Evolutionary conservation across 2,329 filamentous ascomycete species (phyloP), one percentile per base, ranked within the genome.

Genomic region (Aureobasidium pullulans): DNA sequence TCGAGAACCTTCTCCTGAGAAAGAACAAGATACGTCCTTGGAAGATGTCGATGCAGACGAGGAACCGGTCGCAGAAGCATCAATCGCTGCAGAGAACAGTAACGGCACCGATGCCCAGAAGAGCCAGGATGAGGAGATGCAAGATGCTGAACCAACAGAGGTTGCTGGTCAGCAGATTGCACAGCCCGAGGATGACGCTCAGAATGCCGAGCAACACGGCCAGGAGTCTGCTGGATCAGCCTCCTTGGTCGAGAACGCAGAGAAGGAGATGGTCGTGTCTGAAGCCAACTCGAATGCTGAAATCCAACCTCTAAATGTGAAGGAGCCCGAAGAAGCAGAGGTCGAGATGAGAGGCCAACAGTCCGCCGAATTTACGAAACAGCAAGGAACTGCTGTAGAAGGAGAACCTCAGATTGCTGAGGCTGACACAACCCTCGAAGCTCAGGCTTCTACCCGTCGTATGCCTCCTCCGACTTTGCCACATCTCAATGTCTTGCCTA

Each of bases 1-100:
- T 67, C 81, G 84, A 59, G 87, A 88, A 1, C 85, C 84, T 7
- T 92, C 86, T 56, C 88, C 89, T 2, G 82, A 87, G 67, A 79
- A 77, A 36, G 73, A 79, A 1, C 44, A 58, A 7, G 57, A 48
- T 13, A 57, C 60, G 13, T 34, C 37, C 9, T 28, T 32, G 23
- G 52, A 32, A 6, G 59, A 64, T 43, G 50, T 52, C 15, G 57
- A 54, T 23, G 60, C 58, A 19, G 43, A 59, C 5, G 52, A 49
- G 31, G 11, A 42, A 13, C 3, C 23, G 40, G 50, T 37, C 29
- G 47, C 19, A 16, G 52, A 31, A 39, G 16, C 49, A 31, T n/a
- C 52, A 46, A 29, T n/a, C 43, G 23, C 48, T 56, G 8, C 48
- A 52, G 36, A 62, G 49, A 37, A 28, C 42, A 48, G 46, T 23